Evolutionary conservation across 2,329 filamentous ascomycete genomes (phyloP).

Genomic region (Fusarium abutilonis): DNA sequence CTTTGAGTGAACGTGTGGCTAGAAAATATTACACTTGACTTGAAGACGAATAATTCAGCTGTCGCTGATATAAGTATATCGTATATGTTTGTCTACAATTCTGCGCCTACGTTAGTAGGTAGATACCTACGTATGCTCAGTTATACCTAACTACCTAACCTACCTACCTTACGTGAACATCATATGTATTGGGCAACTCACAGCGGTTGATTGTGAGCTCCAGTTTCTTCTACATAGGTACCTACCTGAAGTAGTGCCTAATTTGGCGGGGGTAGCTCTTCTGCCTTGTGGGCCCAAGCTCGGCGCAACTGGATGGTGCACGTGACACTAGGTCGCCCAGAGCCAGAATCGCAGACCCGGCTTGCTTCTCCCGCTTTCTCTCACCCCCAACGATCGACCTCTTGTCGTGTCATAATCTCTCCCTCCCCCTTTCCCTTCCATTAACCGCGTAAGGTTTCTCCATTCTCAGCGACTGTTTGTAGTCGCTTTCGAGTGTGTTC

Average conservation of each 20-base stretch:
- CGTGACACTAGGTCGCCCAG: slow-evolving; percentile 21
- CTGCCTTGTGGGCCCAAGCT: background rate
- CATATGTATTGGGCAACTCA: too few relatives aligned
- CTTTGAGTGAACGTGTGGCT: background rate
- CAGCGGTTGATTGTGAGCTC: too few relatives aligned
- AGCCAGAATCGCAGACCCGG: slow-evolving; percentile 24
- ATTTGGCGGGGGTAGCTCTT: background rate
- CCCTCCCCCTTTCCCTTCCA: slow-evolving; percentile 32
- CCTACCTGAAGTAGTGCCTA: too few relatives aligned
- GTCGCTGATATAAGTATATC: background rate
- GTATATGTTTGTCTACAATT: background rate
- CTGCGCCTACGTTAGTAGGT: too few relatives aligned
- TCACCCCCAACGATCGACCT: slow-evolving; percentile 35
- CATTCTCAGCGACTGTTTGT: slow-evolving; percentile 32
- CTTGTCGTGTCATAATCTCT: slow-evolving; percentile 41
- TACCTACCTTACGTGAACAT: too few relatives aligned
- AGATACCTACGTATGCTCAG: too few relatives aligned
- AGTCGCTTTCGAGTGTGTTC: slow-evolving; percentile 29
- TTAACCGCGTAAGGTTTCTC: slow-evolving; percentile 37
- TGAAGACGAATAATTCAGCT: too few relatives aligned
- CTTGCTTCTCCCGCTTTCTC: slow-evolving; percentile 44
- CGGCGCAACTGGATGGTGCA: slow-evolving; percentile 5
- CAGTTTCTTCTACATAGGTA: too few relatives aligned
- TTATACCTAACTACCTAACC: too few relatives aligned
- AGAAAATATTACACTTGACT: too few relatives aligned